Evolutionary conservation across 345 rosid genomes (phyloP).

Genomic region (Chamaenerion angustifolium): DNA sequence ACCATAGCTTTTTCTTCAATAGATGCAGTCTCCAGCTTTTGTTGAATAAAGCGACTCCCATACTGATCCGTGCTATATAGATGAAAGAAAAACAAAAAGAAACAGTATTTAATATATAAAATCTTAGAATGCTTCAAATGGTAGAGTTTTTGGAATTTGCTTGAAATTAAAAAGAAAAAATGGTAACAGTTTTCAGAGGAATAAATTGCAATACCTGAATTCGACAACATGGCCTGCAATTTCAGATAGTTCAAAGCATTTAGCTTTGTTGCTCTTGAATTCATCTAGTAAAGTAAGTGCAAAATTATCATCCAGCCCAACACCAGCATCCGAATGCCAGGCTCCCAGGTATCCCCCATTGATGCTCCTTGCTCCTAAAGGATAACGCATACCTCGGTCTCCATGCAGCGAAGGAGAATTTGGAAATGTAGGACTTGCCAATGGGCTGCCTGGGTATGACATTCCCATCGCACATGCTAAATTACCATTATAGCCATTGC

Average conservation of each 20-base stretch:
- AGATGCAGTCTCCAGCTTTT: conserved; percentile 45
- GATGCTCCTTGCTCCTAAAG: conserved; percentile 31
- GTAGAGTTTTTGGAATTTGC: too few species aligned
- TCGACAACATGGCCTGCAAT: conserved; percentile 57
- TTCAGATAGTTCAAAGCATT: conserved; percentile 49
- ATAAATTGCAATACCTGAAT: conserved; percentile 30
- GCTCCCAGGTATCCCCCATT: conserved; percentile 6
- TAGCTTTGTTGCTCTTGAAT: conserved; percentile 54
- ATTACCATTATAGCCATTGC: conserved; percentile 17
- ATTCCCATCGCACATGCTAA: conserved; percentile 11
- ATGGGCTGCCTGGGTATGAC: conserved; percentile 52
- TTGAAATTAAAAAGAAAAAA: too few species aligned
- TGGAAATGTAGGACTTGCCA: conserved; percentile 39
- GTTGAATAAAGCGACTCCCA: conserved; percentile 52
- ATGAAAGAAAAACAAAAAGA: not conserved
- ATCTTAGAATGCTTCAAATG: not conserved
- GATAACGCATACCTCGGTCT: conserved; percentile 12
- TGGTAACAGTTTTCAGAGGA: too few species aligned
- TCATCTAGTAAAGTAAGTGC: conserved; percentile 53
- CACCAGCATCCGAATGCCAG: conserved; percentile 39
- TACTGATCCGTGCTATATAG: conserved; percentile 51
- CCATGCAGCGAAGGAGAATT: conserved; percentile 40
- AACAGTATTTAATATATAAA: not conserved
- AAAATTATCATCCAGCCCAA: conserved; percentile 31
- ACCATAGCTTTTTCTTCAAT: conserved; percentile 40